These are phyloP conservation scores for Sclerotinia spermophila DNA, from an alignment of 2,329 filamentous ascomycete genomes.

Conservation along the genomic window DNA sequence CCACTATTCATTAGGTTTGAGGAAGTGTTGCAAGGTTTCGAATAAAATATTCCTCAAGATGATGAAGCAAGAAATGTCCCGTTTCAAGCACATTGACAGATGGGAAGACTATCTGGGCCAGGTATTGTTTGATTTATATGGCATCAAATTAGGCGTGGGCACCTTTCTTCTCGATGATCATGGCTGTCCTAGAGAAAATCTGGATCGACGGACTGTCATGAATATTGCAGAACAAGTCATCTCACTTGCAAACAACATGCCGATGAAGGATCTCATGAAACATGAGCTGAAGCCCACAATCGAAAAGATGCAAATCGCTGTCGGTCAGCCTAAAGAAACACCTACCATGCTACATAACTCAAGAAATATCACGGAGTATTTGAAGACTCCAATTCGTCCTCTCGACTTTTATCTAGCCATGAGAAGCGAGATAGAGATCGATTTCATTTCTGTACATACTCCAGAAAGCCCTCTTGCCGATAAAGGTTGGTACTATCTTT, in stretches of 20 bases:
- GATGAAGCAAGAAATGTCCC: slow-evolving; percentile 80
- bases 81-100: slow-evolving; percentile 70
- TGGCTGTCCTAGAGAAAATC: slow-evolving; percentile 68
- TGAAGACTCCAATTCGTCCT: slow-evolving; percentile 82
- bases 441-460: slow-evolving; percentile 65
- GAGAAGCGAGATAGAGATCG: slow-evolving; percentile 70
- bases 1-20: slow-evolving; percentile 78
- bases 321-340: slow-evolving; percentile 74
- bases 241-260: slow-evolving; percentile 73
- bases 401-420: slow-evolving; percentile 76
- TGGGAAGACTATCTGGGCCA: slow-evolving; percentile 86
- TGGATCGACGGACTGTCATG: slow-evolving; percentile 77
- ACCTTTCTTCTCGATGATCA: slow-evolving; percentile 71
- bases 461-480: slow-evolving; percentile 69
- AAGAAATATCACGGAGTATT: slow-evolving; percentile 73
- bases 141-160: slow-evolving; percentile 69
- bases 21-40: slow-evolving; percentile 79
- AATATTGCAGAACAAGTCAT: slow-evolving; percentile 82
- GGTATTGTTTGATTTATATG: slow-evolving; percentile 78
- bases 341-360: slow-evolving; percentile 83
- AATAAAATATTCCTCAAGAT: slow-evolving; percentile 87
- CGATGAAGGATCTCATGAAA: slow-evolving; percentile 87
- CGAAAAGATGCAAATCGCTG: slow-evolving; percentile 85
- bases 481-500: slow-evolving; percentile 87
- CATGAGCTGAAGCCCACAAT: slow-evolving; percentile 87